A percentile compares a stretch with the other conserved stretches of the same genome.
Conservation (phyloP, 2,329 filamentous ascomycete genomes). For the Zopfia rhizophila region DNA sequence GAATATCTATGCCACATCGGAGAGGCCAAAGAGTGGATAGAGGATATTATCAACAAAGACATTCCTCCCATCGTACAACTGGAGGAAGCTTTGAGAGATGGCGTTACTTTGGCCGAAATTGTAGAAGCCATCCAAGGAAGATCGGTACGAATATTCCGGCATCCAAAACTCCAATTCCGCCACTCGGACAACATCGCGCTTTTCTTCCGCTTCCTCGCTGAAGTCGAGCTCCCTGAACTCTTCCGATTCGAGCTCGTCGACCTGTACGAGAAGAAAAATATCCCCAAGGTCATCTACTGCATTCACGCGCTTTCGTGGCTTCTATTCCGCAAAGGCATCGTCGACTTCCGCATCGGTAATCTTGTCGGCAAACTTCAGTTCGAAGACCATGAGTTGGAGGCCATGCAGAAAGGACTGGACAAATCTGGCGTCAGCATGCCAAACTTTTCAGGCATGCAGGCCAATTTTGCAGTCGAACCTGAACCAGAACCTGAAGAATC, state of each 20-base stretch:
- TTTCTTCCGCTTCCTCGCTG: constrained; percentile 93
- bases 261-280: constrained; percentile 99
- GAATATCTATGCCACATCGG: constrained; percentile 99
- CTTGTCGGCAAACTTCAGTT: constrained; percentile 96
- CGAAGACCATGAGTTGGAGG: constrained; percentile 96
- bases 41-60: constrained; percentile 83
- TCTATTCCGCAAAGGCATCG: constrained; percentile 92
- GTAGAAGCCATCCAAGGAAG: constrained; percentile 86
- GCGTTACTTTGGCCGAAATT: constrained; percentile 92
- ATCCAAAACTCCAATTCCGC: constrained; percentile 86
- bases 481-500: constrained; percentile 82
- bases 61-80: constrained; percentile 94
- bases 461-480: constrained; percentile 90
- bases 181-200: constrained; percentile 98
- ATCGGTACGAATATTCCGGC: constrained; percentile 82
- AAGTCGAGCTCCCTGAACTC: constrained; percentile 91
- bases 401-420: constrained; percentile 95
- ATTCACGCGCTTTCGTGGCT: constrained; percentile 98
- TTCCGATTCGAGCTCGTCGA: constrained; percentile 98
- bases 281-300: constrained; percentile 98
- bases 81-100: constrained; percentile 91
- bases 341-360: constrained; percentile 96
- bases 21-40: constrained; percentile 99
- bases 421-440: constrained; percentile 96
- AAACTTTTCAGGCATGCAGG: constrained; percentile 96